Evolutionary conservation across 2,329 filamentous ascomycete genomes (phyloP).

Genomic region (Tolypocladium pustulatum): DNA sequence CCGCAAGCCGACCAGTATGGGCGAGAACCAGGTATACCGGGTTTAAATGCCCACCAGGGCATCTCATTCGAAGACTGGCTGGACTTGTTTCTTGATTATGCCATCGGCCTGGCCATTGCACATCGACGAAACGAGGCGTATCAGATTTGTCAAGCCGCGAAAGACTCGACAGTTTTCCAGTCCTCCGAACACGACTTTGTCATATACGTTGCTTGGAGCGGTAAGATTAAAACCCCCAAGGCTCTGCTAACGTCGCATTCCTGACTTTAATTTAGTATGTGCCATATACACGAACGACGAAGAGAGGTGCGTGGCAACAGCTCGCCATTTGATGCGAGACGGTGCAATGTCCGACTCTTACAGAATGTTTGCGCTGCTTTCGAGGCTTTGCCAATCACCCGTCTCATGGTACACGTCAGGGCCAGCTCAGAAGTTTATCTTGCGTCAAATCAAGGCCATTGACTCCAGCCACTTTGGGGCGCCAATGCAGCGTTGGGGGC

Average conservation of each 20-base stretch:
- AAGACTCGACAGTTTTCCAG: slow-evolving; percentile 74
- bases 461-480: slow-evolving; percentile 50
- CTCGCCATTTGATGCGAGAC: slow-evolving; percentile 76
- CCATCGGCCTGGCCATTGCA: slow-evolving; percentile 60
- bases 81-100: slow-evolving; percentile 81
- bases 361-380: slow-evolving; percentile 71
- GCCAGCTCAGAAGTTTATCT: slow-evolving; percentile 79
- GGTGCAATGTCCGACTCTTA: slow-evolving; percentile 76
- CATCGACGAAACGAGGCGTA: slow-evolving; percentile 66
- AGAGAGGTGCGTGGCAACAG: slow-evolving; percentile 59
- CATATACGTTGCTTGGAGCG: slow-evolving; percentile 69
- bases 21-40: not conserved
- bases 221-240: slow-evolving; percentile 29
- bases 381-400: slow-evolving; percentile 63
- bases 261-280: slow-evolving; percentile 46
- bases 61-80: slow-evolving; percentile 81
- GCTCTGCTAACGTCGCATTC: too few species aligned
- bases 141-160: slow-evolving; percentile 65
- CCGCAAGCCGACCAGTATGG: slow-evolving; percentile 5
- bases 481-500: slow-evolving; percentile 15
- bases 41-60: slow-evolving; percentile 47
- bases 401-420: slow-evolving; percentile 69
- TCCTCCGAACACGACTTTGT: slow-evolving; percentile 57
- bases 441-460: slow-evolving; percentile 84
- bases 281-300: slow-evolving; percentile 74